Evolutionary conservation across 2,329 filamentous ascomycete species (phyloP).

Genomic region (Trichoderma sp.): DNA sequence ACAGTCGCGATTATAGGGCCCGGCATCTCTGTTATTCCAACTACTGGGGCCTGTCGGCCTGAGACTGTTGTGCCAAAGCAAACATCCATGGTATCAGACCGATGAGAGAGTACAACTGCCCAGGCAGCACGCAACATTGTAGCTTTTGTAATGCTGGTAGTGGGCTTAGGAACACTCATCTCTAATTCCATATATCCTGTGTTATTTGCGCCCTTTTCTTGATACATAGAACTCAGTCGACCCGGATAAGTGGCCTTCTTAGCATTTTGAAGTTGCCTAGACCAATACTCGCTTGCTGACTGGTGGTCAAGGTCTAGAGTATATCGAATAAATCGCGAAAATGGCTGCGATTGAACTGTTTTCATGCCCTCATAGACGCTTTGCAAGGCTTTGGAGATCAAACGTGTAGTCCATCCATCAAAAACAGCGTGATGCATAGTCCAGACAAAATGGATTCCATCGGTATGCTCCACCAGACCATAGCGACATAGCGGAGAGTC

Average conservation of each 20-base stretch:
- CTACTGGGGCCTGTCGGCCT: conserved; percentile 26
- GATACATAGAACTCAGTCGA: neutral
- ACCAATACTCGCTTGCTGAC: conserved; percentile 13
- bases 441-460: conserved; percentile 27
- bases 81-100: conserved; percentile 25
- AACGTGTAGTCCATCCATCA: conserved; percentile 33
- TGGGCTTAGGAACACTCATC: neutral
- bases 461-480: neutral
- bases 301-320: neutral
- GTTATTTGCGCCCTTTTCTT: neutral
- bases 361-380: neutral
- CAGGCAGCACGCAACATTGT: conserved; percentile 29
- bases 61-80: conserved; percentile 31
- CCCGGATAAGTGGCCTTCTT: conserved; percentile 1
- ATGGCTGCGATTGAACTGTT: neutral
- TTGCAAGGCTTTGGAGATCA: conserved; percentile 26
- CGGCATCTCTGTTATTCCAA: conserved; percentile 23
- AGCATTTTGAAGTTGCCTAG: neutral
- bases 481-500: conserved; percentile 1
- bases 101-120: conserved; percentile 28
- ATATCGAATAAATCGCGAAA: conserved; percentile 15
- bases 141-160: conserved; percentile 14
- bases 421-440: conserved; percentile 35
- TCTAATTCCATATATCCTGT: neutral
- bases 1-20: conserved; percentile 27